Evolutionary conservation across 1,284 basidiomycete species (phyloP).

Genomic region (Apiotrichum akiyoshidainum): DNA sequence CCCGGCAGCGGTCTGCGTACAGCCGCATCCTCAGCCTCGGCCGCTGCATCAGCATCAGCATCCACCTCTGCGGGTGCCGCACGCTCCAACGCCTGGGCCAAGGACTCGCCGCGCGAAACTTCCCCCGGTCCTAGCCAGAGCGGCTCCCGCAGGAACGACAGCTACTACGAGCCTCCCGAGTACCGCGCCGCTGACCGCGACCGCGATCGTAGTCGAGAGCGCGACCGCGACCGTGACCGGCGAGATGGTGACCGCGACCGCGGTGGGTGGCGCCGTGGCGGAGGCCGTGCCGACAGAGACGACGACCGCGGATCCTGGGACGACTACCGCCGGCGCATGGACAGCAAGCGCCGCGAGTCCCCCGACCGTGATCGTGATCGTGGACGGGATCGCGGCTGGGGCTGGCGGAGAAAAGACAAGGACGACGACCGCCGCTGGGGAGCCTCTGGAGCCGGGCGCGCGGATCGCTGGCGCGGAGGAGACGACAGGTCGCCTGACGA

Average conservation of each 20-base stretch:
- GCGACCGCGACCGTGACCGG: not conserved
- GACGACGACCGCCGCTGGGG: conserved; percentile 3
- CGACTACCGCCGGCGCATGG: conserved; percentile 9
- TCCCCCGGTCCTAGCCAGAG: conserved; percentile 7
- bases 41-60: not conserved
- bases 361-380: conserved; percentile 2
- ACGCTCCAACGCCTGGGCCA: conserved; percentile 19
- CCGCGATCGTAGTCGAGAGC: not conserved
- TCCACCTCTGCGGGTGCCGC: not conserved
- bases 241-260: not conserved
- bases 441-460: too few relatives aligned
- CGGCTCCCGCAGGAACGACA: conserved; percentile 3
- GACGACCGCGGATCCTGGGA: conserved; percentile 13
- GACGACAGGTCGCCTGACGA: not conserved
- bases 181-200: conserved; percentile 4
- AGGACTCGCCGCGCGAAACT: conserved; percentile 1
- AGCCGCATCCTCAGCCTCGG: not conserved
- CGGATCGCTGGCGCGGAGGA: not conserved
- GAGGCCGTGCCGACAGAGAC: not conserved
- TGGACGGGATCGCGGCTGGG: conserved; percentile 4
- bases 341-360: not conserved
- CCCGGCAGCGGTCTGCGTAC: conserved; percentile 3
- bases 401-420: not conserved
- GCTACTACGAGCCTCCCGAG: conserved; percentile 19
- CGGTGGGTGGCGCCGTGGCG: not conserved